Percentiles rank a stretch among this genome's conserved stretches.
phyloP scores from a whole-genome alignment of 140 eudicot species.

The Ambrosia hybrid region DNA sequence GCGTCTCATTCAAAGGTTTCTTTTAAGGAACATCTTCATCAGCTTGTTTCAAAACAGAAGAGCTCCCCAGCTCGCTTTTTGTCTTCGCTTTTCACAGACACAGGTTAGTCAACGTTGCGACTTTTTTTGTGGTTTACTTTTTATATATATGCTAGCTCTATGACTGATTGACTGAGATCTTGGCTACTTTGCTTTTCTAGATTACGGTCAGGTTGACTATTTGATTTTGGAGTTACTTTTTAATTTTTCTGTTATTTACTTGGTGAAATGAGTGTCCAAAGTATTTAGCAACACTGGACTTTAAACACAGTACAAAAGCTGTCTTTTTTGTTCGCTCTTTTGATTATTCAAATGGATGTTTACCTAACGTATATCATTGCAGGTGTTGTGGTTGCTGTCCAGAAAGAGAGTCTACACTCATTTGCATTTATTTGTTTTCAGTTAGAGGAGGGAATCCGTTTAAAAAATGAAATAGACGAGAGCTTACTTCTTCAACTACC shows the following conservation, averaged over 20 bases:
- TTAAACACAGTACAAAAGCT: slow-evolving; percentile 1
- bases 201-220: background rate
- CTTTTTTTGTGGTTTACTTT: background rate
- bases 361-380: slow-evolving; percentile 18
- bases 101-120: slow-evolving; percentile 38
- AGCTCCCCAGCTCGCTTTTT: slow-evolving; percentile 51
- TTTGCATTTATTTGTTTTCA: slow-evolving; percentile 55
- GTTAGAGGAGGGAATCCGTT: slow-evolving; percentile 44
- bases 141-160: background rate
- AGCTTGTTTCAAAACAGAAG: slow-evolving; percentile 57
- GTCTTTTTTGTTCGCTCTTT: background rate
- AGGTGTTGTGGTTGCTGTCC: slow-evolving; percentile 65
- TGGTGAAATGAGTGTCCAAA: background rate
- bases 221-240: background rate
- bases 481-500: slow-evolving; percentile 54
- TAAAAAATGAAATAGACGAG: slow-evolving; percentile 43
- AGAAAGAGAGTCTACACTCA: slow-evolving; percentile 70
- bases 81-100: slow-evolving; percentile 59
- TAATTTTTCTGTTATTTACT: background rate
- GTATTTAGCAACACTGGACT: slow-evolving; percentile 12
- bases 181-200: background rate
- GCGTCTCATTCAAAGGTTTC: slow-evolving; percentile 53
- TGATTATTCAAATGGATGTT: background rate
- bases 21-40: slow-evolving; percentile 64
- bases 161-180: slow-evolving; percentile 15